These are phyloP conservation scores for Haberlea rhodopensis DNA, from an alignment of 257 asterid genomes.

Conservation along the genomic window DNA sequence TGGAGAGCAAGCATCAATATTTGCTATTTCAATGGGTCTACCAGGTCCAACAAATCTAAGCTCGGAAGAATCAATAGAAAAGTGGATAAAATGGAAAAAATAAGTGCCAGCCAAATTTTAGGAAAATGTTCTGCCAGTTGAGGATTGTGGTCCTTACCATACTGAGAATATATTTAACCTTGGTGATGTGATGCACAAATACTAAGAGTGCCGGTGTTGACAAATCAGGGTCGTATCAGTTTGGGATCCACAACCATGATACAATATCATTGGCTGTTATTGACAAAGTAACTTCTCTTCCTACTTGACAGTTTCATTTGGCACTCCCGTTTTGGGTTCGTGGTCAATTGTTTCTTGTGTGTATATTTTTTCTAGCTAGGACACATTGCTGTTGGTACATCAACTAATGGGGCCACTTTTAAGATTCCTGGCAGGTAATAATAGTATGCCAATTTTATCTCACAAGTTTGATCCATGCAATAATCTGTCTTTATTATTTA, in stretches of 20 bases:
- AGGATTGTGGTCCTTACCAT: slow-evolving; percentile 84
- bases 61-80: slow-evolving; percentile 70
- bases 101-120: slow-evolving; percentile 82
- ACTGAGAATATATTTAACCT: slow-evolving; percentile 25
- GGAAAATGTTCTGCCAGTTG: slow-evolving; percentile 61
- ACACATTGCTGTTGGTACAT: slow-evolving; percentile 81
- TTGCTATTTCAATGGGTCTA: slow-evolving; percentile 96
- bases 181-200: slow-evolving; percentile 36
- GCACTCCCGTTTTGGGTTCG: slow-evolving; percentile 12
- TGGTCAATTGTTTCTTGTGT: not conserved
- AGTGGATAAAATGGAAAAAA: slow-evolving; percentile 79
- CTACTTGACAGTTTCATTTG: slow-evolving; percentile 7
- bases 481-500: not conserved
- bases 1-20: slow-evolving; percentile 86
- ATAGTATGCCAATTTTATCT: not conserved
- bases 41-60: slow-evolving; percentile 85
- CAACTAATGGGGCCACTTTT: slow-evolving; percentile 94
- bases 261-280: slow-evolving; percentile 96
- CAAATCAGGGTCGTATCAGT: slow-evolving; percentile 32
- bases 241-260: slow-evolving; percentile 69
- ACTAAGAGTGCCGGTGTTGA: slow-evolving; percentile 21
- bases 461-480: not conserved
- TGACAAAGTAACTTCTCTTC: slow-evolving; percentile 56
- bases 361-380: slow-evolving; percentile 51
- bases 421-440: slow-evolving; percentile 94